A percentile compares a stretch with the other conserved stretches of the same genome.
Evolutionary conservation across 495 filamentous ascomycete species (phyloP).

Genomic region (Tuber borchii): DNA sequence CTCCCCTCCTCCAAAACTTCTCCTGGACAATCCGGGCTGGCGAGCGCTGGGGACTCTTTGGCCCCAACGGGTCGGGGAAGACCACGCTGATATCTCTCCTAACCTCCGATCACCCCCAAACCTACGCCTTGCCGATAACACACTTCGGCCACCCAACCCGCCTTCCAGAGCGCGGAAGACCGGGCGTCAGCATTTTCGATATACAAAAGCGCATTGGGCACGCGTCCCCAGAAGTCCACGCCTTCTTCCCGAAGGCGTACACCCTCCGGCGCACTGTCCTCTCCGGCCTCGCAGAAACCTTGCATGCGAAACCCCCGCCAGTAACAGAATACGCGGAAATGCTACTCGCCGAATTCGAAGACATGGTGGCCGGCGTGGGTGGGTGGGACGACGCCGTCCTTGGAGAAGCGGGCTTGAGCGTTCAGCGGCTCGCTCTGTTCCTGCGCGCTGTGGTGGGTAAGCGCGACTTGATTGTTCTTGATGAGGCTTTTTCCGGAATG

Average conservation of each 20-base stretch:
- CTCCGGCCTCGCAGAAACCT: slow-evolving; percentile 84
- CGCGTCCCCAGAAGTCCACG: slow-evolving; percentile 86
- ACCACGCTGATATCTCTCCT: slow-evolving; percentile 88
- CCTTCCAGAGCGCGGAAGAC: slow-evolving; percentile 62
- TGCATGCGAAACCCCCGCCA: slow-evolving; percentile 61
- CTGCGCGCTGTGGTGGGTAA: slow-evolving; percentile 73
- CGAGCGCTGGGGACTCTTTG: slow-evolving; percentile 84
- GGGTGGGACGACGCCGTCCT: slow-evolving; percentile 57
- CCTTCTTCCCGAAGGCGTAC: slow-evolving; percentile 77
- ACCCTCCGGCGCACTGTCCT: slow-evolving; percentile 68
- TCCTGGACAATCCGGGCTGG: slow-evolving; percentile 77
- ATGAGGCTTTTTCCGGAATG: slow-evolving; percentile 91
- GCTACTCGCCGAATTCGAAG: slow-evolving; percentile 18
- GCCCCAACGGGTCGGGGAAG: slow-evolving; percentile 84
- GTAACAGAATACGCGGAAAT: slow-evolving; percentile 45
- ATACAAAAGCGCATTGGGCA: slow-evolving; percentile 85
- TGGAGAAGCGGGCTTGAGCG: slow-evolving; percentile 64
- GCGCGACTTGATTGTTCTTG: slow-evolving; percentile 82
- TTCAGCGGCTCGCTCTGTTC: slow-evolving; percentile 79
- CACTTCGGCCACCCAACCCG: slow-evolving; percentile 70
- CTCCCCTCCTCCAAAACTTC: slow-evolving; percentile 67
- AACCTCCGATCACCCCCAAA: slow-evolving; percentile 90
- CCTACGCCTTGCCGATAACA: slow-evolving; percentile 79
- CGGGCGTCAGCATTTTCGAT: slow-evolving; percentile 82
- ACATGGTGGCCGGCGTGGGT: slow-evolving; percentile 18